Base-by-base conservation (phyloP, 1,139 yeast genomes). In the Yamadazyma aaseri region DNA sequence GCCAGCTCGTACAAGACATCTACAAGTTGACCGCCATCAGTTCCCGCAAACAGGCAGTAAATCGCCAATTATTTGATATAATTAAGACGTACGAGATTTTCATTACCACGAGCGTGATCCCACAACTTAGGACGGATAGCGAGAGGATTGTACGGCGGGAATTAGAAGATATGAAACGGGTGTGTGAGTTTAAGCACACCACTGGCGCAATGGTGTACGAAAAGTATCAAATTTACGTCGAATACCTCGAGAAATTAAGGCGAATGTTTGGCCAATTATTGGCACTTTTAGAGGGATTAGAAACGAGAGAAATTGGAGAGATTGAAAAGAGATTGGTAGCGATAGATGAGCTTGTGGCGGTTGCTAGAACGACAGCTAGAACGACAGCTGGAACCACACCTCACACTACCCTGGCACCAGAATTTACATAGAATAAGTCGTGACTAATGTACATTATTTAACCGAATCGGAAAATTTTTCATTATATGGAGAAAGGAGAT, bases 21-120 rank as follows among this genome's bases (percentile, higher is more conserved):
- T 44, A 46, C 29, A 51, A 54, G 35, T 52, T 67, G 8, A 35
- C 45, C 17, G 26, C 36, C 4, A 36, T 65, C 3, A 53, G 51
- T 24, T 32, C 39, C 12, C 40, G 38, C 9, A 58, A 56, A 21
- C 35, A 36, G 7, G 26, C 29, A 8, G 49, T 48, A 16, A 66
- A 65, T 40, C 23, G 36, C 10, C 49, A 61, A 34, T 44, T 64
- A 9, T 39, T 51, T 6, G 34, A 42, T 15, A 40, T 62, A 0
- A 40, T 63, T 9, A 40, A 50, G 20, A 53, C 55, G 12, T 67
- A 64, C 42, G 68, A 65, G 34, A 31, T 35, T 15, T 55, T 62
- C 14, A 50, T 65, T 1, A 34, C 51, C 6, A 46, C 40, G 17
- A 47, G 48, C 9, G 42, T 66, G n/a, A 32, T 65, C 6, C 73